Conservation (phyloP, 768 basidiomycete species). For the Lyophyllum semitale region DNA sequence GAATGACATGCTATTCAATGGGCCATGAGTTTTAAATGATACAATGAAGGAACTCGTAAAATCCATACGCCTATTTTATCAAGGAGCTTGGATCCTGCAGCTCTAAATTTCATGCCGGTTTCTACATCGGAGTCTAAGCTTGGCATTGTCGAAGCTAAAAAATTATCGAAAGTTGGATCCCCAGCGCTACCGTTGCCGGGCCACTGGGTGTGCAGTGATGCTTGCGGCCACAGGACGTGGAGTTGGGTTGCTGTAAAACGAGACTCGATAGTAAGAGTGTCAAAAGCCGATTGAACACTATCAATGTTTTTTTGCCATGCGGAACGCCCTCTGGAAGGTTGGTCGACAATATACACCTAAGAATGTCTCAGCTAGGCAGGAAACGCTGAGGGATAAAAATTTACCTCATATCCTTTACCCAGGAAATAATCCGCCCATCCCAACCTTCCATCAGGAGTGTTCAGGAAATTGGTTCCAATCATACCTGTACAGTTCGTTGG, state of each 20-base stretch:
- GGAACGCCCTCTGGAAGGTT: slow-evolving; percentile 47
- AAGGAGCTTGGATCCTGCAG: slow-evolving; percentile 42
- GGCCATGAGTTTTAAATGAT: neutral
- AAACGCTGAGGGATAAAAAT: slow-evolving; percentile 5
- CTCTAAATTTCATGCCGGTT: slow-evolving; percentile 37
- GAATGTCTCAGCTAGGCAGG: slow-evolving; percentile 20
- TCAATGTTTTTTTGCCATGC: slow-evolving; percentile 41
- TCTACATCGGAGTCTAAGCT: slow-evolving; percentile 36
- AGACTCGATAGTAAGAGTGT: slow-evolving; percentile 35
- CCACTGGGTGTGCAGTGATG: slow-evolving; percentile 51
- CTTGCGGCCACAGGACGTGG: slow-evolving; percentile 47
- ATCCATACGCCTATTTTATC: slow-evolving; percentile 49
- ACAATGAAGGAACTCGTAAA: neutral
- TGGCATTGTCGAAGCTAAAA: slow-evolving; percentile 46
- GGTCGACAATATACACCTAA: slow-evolving; percentile 46
- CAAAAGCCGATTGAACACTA: slow-evolving; percentile 31
- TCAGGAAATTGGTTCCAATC: slow-evolving; percentile 54
- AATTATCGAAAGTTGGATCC: slow-evolving; percentile 45
- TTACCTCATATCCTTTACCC: slow-evolving; percentile 50
- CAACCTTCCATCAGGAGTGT: slow-evolving; percentile 52
- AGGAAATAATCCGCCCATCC: slow-evolving; percentile 64
- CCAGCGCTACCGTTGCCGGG: slow-evolving; percentile 51
- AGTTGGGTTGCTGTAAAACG: slow-evolving; percentile 43
- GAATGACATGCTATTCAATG: slow-evolving; percentile 37
- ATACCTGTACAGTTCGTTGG: slow-evolving; percentile 32